Base-by-base conservation (phyloP, 371 early-diverging fungal genomes). In the Haplosporangium sp. region DNA sequence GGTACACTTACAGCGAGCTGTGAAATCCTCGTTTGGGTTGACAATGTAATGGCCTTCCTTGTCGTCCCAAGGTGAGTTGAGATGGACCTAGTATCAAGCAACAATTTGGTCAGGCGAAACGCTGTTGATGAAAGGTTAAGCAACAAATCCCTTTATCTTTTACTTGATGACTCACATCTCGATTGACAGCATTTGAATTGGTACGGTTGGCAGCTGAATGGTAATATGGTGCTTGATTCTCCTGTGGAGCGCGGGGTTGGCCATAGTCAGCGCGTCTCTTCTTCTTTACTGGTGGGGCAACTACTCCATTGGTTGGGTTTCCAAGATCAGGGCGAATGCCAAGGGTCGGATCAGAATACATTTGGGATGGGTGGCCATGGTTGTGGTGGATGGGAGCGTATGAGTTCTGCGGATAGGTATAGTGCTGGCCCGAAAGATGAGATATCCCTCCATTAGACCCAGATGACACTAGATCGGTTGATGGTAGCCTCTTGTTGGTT, bases 11-110 rank as follows among this genome's bases (percentile, higher is more conserved):
- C 92, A 95, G 82, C 94, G 87, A 20, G 86, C 44, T 13, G 92
- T 92, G 19, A 97, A 86, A 63, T 93, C 89, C 47, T 92, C 90
- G 50, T 93, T 90, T 2, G 88, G 88, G 13, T 85, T 86, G 38
- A 96, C 93, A 82, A 95, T 90, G 76, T 93, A 95, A 85, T 97
- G 96, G 0, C 98, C 98, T 64, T 97, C 96, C 75, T 94, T 93
- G 84, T 97, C 97, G 77, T 96, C 97, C 86, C 88, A 89, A 59
- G 83, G 82, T 58, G 64, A 39, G 57, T 65, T 68, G 19, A 52
- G 34, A 13, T 57, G 61, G 7, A 53, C 59, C 72, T 77, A 77
- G 11, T 50, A n/a, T 2, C 50, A 50, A n/a, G 19, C 50, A n/a
- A 50, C n/a, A 50, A 8, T 5, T 42, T 42, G 6, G 44, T 42